Conservation (phyloP, 495 filamentous ascomycete species). For the Letharia lupina region DNA sequence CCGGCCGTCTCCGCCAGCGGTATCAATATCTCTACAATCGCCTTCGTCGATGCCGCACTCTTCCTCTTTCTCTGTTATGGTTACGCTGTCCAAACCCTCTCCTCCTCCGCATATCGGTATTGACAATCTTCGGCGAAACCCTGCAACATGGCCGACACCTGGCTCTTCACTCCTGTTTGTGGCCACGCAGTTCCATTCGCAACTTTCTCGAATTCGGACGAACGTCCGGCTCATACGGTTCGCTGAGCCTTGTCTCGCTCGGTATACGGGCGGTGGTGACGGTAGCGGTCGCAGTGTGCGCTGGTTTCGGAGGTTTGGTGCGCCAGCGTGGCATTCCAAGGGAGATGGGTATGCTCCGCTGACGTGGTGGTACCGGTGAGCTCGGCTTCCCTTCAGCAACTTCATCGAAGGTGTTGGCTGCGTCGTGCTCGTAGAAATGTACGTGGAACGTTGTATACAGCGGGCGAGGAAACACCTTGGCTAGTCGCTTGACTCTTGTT, state of each 20-base stretch:
- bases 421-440: background rate
- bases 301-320: background rate
- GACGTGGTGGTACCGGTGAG: background rate
- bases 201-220: background rate
- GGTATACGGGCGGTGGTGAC: background rate
- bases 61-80: background rate
- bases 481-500: no score
- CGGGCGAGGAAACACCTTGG: background rate
- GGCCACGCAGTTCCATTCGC: background rate
- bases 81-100: background rate
- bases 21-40: background rate
- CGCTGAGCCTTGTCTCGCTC: background rate
- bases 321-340: background rate
- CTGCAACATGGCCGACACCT: background rate
- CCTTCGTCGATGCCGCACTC: background rate
- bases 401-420: background rate
- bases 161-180: background rate
- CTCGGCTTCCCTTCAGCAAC: background rate
- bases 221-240: background rate
- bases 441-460: background rate
- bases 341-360: no score
- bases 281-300: background rate
- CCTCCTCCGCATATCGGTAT: background rate
- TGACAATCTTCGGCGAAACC: background rate
- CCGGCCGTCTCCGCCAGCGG: background rate